phyloP scores from a whole-genome alignment of 805 yeast species.

The Candida jianshihensis region DNA sequence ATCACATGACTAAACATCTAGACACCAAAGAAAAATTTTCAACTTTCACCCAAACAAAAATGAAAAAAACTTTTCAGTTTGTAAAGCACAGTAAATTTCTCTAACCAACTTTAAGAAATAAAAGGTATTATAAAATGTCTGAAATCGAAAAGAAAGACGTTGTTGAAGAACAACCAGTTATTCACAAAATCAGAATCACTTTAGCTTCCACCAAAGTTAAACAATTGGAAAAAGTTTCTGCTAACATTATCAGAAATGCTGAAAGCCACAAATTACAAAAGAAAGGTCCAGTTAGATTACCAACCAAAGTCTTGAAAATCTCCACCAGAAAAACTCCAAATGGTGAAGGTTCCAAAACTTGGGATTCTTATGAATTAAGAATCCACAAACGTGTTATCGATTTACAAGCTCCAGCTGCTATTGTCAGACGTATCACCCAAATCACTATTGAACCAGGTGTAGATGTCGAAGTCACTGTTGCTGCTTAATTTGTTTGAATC shows the following conservation, averaged over 20 bases:
- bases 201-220: constrained; percentile 98
- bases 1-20: no score
- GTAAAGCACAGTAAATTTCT: constrained; percentile 1
- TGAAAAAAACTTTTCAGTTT: not conserved
- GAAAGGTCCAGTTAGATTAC: constrained; percentile 99
- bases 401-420: constrained; percentile 91
- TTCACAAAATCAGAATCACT: constrained; percentile 98
- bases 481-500: constrained; percentile 45
- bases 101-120: constrained; percentile 25
- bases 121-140: constrained; percentile 59
- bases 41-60: constrained; percentile 9
- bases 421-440: constrained; percentile 93
- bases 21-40: constrained; percentile 18
- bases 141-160: constrained; percentile 79
- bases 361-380: constrained; percentile 99
- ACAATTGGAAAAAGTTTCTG: constrained; percentile 94
- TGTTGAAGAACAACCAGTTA: constrained; percentile 72
- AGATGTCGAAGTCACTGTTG: constrained; percentile 90
- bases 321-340: constrained; percentile 99
- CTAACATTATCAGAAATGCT: constrained; percentile 86
- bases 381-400: constrained; percentile 99
- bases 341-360: constrained; percentile 99
- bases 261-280: constrained; percentile 72
- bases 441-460: constrained; percentile 99
- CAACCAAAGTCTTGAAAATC: constrained; percentile 97